These are phyloP conservation scores for Dryas octopetala DNA, from an alignment of 306 rosid genomes.

Conservation along the genomic window DNA sequence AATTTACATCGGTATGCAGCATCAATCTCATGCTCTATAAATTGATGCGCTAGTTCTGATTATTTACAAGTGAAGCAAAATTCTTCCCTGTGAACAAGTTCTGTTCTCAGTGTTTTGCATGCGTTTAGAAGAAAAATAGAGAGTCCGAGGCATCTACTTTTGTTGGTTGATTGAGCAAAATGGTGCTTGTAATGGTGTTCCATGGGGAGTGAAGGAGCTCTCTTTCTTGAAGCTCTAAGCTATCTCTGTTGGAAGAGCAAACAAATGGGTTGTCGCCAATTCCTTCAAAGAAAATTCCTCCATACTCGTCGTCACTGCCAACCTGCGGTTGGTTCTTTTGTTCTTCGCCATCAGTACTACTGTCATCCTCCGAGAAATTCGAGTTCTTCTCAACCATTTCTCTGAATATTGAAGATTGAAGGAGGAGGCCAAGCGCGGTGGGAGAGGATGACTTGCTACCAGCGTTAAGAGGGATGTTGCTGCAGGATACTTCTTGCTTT, in stretches of 20 bases:
- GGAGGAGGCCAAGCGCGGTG: conserved; percentile 63
- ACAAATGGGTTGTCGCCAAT: conserved; percentile 43
- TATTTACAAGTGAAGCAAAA: conserved; percentile 17
- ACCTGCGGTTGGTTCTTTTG: conserved; percentile 33
- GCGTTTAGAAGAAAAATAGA: conserved; percentile 1
- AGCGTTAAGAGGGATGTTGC: conserved; percentile 22
- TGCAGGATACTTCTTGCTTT: conserved; percentile 36
- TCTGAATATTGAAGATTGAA: conserved; percentile 63
- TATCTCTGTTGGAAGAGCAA: conserved; percentile 42
- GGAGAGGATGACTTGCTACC: conserved; percentile 53
- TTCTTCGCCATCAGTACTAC: conserved; percentile 50
- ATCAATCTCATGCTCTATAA: neutral
- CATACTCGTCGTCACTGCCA: conserved; percentile 43
- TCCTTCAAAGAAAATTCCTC: conserved; percentile 49
- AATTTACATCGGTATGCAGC: conserved; percentile 4
- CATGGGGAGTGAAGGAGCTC: conserved; percentile 33
- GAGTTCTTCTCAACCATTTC: conserved; percentile 67
- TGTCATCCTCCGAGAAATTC: conserved; percentile 41
- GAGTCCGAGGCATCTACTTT: conserved; percentile 1
- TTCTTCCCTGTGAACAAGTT: neutral
- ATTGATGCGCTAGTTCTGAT: neutral
- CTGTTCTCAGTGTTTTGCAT: neutral
- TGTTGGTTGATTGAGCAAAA: conserved; percentile 9
- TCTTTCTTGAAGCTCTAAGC: conserved; percentile 46
- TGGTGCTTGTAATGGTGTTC: conserved; percentile 19